Conservation (phyloP, 345 rosid species). For the Combretum micranthum region DNA sequence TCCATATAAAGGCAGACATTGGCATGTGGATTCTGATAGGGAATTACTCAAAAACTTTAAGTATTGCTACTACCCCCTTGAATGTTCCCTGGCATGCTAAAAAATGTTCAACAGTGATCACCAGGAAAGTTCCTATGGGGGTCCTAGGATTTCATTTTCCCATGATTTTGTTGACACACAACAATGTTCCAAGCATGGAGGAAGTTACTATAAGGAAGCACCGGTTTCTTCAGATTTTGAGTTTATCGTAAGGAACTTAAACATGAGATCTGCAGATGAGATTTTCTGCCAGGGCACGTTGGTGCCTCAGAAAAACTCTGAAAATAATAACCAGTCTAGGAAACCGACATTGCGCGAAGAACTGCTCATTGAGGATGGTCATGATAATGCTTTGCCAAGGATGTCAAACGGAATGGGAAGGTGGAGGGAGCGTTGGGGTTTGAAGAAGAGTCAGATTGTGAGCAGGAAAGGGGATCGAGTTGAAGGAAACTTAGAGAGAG, state of each 20-base stretch:
- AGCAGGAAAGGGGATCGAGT: constrained; percentile 20
- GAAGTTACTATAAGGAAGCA: constrained; percentile 57
- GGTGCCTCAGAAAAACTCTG: constrained; percentile 49
- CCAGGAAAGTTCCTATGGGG: constrained; percentile 22
- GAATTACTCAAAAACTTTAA: constrained; percentile 6
- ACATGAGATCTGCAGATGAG: constrained; percentile 71
- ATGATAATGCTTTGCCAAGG: constrained; percentile 13
- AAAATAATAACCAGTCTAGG: constrained; percentile 18
- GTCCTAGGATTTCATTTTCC: constrained; percentile 95
- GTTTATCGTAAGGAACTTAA: constrained; percentile 43
- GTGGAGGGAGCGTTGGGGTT: constrained; percentile 51
- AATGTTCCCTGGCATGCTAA: constrained; percentile 22
- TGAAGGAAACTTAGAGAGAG: constrained; percentile 22
- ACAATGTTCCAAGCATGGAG: constrained; percentile 23
- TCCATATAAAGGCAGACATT: constrained; percentile 27
- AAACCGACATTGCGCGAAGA: constrained; percentile 64
- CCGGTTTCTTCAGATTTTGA: constrained; percentile 82
- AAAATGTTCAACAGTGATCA: constrained; percentile 43
- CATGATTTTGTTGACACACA: constrained; percentile 56
- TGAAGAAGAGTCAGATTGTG: constrained; percentile 19
- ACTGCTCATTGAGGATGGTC: constrained; percentile 35
- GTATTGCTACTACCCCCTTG: constrained; percentile 7
- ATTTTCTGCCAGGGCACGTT: constrained; percentile 67
- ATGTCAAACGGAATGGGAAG: constrained; percentile 32
- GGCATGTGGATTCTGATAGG: constrained; percentile 24